Evolutionary conservation across 371 early-diverging fungal species (phyloP), one percentile per base, ranked within the genome.

Genomic region (Nematocida ausubeli): DNA sequence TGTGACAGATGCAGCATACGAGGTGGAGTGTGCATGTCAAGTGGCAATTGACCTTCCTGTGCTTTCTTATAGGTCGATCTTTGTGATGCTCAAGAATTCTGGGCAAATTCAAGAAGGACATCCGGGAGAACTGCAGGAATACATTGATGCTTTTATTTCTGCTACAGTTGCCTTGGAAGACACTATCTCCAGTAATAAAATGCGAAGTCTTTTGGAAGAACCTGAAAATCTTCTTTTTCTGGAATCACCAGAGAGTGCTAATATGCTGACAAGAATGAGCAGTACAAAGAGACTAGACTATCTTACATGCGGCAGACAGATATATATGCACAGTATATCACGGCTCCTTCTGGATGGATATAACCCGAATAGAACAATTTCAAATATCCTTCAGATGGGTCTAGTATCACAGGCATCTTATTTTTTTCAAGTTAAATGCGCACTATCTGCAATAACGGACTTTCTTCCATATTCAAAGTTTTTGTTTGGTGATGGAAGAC

Each of bases 31-130:
- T 28, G 2, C 32, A 4, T 44, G 56, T 24, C 3, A 58, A 0
- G 28, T 44, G 7, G 69, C 69, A 19, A 40, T 22, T 39, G 57
- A 69, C 32, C 69, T 58, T 19, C 19, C 51, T 44, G 7, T 57
- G n/a, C 37, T 69, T 32, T 16, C 47, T n/a, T 51, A 55, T 51
- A 24, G 7, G 35, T 57, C 19, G n/a, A 47, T 16, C 6, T 54
- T 24, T n/a, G 9, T 9, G 1, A 7, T 54, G 12, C 54, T 54
- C 7, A 54, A 54, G 54, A 54, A 24, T 54, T n/a, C 54, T n/a
- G 12, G 7, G n/a, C 54, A 54, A n/a, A n/a, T 24, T n/a, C 22
- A 28, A 6, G 24, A 12, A 12, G 24, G 54, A 0, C 12, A 12
- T n/a, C 24, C 1, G 0, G 24, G 12, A 9, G 12, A 9, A n/a